Evolutionary conservation across 768 basidiomycete species (phyloP).

Genomic region (Daedaleopsis sinensis): DNA sequence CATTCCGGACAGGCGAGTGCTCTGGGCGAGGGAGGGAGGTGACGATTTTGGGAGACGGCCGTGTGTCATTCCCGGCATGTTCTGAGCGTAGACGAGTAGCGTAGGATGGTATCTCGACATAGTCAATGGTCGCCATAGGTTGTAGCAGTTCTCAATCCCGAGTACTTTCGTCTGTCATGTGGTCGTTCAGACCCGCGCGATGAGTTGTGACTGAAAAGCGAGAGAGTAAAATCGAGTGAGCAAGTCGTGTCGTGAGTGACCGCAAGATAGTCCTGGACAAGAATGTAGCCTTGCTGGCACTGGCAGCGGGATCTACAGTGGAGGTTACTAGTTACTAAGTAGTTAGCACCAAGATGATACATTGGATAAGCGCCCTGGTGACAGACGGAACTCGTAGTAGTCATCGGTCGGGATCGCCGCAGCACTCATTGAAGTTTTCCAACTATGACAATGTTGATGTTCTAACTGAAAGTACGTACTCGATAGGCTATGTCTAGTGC

Average conservation of each 20-base stretch:
- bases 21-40: slow-evolving; percentile 31
- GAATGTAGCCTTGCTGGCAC: neutral
- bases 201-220: neutral
- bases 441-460: too few relatives aligned
- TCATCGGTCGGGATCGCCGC: too few relatives aligned
- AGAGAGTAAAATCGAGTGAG: neutral
- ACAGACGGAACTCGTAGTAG: too few relatives aligned
- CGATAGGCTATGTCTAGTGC: too few relatives aligned
- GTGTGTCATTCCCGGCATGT: slow-evolving; percentile 23
- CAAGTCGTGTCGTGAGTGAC: neutral
- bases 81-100: slow-evolving; percentile 38
- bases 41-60: slow-evolving; percentile 27
- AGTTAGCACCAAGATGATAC: too few relatives aligned
- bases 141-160: neutral
- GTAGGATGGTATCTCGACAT: slow-evolving; percentile 45
- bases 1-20: slow-evolving; percentile 12
- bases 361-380: neutral
- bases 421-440: too few relatives aligned
- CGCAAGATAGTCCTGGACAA: neutral
- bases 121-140: slow-evolving; percentile 52
- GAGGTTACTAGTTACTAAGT: neutral
- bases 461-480: too few relatives aligned
- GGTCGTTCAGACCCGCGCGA: neutral
- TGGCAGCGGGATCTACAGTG: too few relatives aligned
- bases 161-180: neutral